Percentiles rank a stretch among this genome's conserved stretches.
These are phyloP conservation scores for Claviceps paspali DNA, from an alignment of 2,329 filamentous ascomycete genomes.

Conservation along the genomic window DNA sequence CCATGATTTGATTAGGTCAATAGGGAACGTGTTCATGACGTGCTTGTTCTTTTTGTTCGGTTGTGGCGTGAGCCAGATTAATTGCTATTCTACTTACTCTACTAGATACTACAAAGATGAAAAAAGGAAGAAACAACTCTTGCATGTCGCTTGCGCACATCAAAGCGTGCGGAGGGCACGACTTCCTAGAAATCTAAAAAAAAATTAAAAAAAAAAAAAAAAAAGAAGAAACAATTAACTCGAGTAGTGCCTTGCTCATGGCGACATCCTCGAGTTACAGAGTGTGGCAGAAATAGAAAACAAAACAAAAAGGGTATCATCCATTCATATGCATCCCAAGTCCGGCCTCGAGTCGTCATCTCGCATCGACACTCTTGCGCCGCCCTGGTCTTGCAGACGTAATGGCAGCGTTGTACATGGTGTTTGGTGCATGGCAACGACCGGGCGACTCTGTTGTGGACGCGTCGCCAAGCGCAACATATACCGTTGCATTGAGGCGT, in stretches of 20 bases:
- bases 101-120: no score
- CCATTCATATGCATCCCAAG: conserved; percentile 15
- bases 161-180: no score
- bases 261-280: conserved; percentile 12
- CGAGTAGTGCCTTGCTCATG: conserved; percentile 4
- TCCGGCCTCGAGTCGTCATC: conserved; percentile 15
- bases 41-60: not conserved
- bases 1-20: no score
- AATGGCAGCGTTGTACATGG: conserved; percentile 12
- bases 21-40: not conserved
- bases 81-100: conserved; percentile 6
- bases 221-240: not conserved
- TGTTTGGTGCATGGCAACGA: conserved; percentile 9
- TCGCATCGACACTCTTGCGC: conserved; percentile 9
- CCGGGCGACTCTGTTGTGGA: not conserved
- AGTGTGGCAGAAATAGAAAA: conserved; percentile 3
- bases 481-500: not conserved
- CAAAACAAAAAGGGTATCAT: conserved; percentile 14
- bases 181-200: not conserved
- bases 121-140: not conserved
- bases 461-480: not conserved
- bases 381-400: conserved; percentile 8
- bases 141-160: conserved; percentile 1
- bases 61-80: conserved; percentile 4
- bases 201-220: not conserved